Conservation (phyloP, 331 rosid species). For the Ulmus americana region DNA sequence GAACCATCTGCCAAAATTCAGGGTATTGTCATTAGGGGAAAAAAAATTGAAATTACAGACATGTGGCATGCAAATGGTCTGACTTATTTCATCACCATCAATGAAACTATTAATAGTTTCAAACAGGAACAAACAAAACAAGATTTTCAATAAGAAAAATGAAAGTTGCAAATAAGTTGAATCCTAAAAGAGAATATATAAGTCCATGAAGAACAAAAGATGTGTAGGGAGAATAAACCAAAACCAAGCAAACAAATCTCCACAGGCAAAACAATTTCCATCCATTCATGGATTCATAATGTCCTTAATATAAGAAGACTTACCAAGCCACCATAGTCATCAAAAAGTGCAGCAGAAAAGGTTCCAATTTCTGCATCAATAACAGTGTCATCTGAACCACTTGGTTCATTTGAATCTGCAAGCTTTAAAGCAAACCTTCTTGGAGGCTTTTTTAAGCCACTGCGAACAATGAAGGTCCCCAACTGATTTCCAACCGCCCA, state of each 20-base stretch:
- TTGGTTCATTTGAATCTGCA: constrained; percentile 55
- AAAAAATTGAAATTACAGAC: background rate
- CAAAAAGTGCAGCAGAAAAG: constrained; percentile 84
- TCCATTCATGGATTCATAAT: background rate
- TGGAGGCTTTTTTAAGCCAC: constrained; percentile 87
- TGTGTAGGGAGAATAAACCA: background rate
- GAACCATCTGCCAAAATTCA: constrained; percentile 78
- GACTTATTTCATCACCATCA: too few relatives aligned
- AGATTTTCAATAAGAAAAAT: background rate
- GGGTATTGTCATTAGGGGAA: constrained; percentile 16
- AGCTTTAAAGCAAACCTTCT: constrained; percentile 84
- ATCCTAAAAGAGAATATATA: background rate
- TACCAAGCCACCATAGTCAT: constrained; percentile 98
- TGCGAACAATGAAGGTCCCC: constrained; percentile 74
- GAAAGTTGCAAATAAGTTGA: background rate
- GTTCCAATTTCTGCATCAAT: constrained; percentile 77
- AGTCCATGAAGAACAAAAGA: background rate
- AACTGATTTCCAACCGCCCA: constrained; percentile 86
- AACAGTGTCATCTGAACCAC: constrained; percentile 64
- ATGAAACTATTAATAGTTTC: background rate
- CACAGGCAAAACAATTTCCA: background rate
- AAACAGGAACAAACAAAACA: background rate
- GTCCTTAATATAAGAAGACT: constrained; percentile 33
- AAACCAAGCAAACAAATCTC: background rate
- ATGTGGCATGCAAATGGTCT: too few relatives aligned